phyloP scores from a whole-genome alignment of 1,284 basidiomycete species.

The Amylostereum areolatum region DNA sequence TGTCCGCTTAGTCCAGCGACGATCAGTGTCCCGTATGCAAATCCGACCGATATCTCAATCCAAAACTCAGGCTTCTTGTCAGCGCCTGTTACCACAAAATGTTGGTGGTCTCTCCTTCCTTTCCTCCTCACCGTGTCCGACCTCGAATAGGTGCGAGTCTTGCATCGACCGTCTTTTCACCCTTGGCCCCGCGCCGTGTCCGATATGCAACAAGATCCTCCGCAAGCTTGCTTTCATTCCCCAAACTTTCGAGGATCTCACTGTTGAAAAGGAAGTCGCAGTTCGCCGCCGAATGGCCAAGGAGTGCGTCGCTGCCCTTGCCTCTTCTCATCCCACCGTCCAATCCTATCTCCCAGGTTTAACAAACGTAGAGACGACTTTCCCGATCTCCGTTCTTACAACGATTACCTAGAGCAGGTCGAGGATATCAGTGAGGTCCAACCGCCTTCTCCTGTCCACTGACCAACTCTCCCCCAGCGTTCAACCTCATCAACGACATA shows the following conservation, averaged over 20 bases:
- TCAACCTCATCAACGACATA: conserved; percentile 92
- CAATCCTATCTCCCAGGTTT: conserved; percentile 50
- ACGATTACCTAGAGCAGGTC: conserved; percentile 94
- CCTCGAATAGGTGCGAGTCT: conserved; percentile 76
- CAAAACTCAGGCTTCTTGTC: conserved; percentile 89
- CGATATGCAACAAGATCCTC: conserved; percentile 85
- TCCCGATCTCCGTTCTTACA: conserved; percentile 74
- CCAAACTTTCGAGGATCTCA: conserved; percentile 96
- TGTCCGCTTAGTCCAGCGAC: conserved; percentile 64
- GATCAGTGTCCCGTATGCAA: conserved; percentile 98
- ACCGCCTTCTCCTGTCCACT: background rate
- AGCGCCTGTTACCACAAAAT: conserved; percentile 99
- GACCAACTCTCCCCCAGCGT: conserved; percentile 48
- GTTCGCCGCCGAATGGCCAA: conserved; percentile 83
- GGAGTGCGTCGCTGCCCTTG: conserved; percentile 41
- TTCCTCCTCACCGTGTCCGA: conserved; percentile 1
- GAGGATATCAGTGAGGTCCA: conserved; percentile 82
- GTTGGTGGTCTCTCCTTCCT: conserved; percentile 35
- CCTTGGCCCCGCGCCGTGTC: conserved; percentile 94
- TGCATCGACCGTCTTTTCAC: conserved; percentile 98
- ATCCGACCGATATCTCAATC: conserved; percentile 94
- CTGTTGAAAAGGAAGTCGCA: conserved; percentile 94
- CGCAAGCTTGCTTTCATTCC: conserved; percentile 92
- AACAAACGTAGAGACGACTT: conserved; percentile 95
- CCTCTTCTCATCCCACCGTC: conserved; percentile 1